Conservation (phyloP, 129 eudicot species). For the Rutidosis leptorrhynchoides region DNA sequence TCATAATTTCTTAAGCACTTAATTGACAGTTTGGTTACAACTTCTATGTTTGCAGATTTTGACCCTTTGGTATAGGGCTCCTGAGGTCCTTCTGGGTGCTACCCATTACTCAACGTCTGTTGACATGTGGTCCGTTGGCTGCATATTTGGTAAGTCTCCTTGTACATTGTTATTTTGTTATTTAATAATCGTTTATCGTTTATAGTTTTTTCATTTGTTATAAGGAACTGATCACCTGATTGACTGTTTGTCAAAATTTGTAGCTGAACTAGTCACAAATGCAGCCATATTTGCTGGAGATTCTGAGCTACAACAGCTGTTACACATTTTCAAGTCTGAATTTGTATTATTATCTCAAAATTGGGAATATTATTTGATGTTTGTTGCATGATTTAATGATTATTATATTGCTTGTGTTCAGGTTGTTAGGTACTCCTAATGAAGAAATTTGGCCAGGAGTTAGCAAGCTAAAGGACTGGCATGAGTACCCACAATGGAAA, state of each 20-base stretch:
- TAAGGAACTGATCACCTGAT: neutral
- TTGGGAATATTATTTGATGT: neutral
- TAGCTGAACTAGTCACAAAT: constrained; percentile 79
- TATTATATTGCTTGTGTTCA: constrained; percentile 22
- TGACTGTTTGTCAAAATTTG: neutral
- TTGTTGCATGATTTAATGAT: neutral
- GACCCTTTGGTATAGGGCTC: constrained; percentile 97
- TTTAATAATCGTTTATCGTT: neutral
- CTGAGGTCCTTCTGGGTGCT: constrained; percentile 93
- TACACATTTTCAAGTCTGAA: constrained; percentile 82
- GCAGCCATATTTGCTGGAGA: constrained; percentile 83
- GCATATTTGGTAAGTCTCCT: constrained; percentile 68
- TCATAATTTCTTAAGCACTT: neutral
- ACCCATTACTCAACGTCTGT: constrained; percentile 94
- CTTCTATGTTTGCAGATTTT: constrained; percentile 51
- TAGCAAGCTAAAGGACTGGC: constrained; percentile 77
- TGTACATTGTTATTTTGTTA: neutral
- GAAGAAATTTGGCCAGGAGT: constrained; percentile 93
- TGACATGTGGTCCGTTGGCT: constrained; percentile 98
- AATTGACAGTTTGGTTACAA: neutral
- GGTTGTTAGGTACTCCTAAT: constrained; percentile 90
- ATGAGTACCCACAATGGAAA: constrained; percentile 88
- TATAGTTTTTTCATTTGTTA: neutral
- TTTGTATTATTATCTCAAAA: neutral
- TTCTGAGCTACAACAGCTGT: constrained; percentile 90